phyloP scores from a whole-genome alignment of 2,329 filamentous ascomycete species.

The Colletotrichum sp. region DNA sequence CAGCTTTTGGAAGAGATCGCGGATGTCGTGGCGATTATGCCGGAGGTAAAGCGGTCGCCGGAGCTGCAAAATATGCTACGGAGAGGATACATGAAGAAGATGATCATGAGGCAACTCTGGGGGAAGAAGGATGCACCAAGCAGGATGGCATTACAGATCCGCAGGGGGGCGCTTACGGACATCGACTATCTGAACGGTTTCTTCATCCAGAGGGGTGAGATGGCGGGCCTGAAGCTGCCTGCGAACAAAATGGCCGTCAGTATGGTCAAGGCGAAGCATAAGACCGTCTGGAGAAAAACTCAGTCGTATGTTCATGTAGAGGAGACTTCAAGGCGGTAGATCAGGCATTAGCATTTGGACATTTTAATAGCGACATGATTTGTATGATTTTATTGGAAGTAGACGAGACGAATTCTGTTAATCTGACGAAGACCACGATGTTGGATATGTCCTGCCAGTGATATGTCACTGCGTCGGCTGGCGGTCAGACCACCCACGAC shows the following conservation, averaged over 20 bases:
- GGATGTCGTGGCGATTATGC: slow-evolving; percentile 73
- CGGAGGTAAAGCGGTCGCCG: slow-evolving; percentile 71
- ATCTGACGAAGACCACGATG: neutral
- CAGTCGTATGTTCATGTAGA: slow-evolving; percentile 38
- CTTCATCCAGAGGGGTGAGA: slow-evolving; percentile 74
- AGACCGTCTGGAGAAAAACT: slow-evolving; percentile 33
- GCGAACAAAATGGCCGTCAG: slow-evolving; percentile 76
- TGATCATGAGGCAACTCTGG: slow-evolving; percentile 62
- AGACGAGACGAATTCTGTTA: neutral
- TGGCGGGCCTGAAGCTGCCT: slow-evolving; percentile 74
- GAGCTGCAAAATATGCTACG: slow-evolving; percentile 63
- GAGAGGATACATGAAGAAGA: slow-evolving; percentile 64
- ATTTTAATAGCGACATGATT: neutral
- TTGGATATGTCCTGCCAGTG: neutral
- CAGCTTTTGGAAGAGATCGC: slow-evolving; percentile 77
- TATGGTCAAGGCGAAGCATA: slow-evolving; percentile 74
- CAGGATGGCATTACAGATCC: slow-evolving; percentile 71
- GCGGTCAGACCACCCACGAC: neutral
- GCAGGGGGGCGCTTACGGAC: slow-evolving; percentile 69
- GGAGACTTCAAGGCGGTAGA: slow-evolving; percentile 32
- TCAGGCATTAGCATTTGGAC: neutral
- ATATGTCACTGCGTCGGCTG: neutral
- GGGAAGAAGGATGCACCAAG: slow-evolving; percentile 59
- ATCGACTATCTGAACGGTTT: slow-evolving; percentile 90
- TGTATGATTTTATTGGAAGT: neutral